Evolutionary conservation across 139 green algal genomes (phyloP).

Genomic region (Chlorella sp.): DNA sequence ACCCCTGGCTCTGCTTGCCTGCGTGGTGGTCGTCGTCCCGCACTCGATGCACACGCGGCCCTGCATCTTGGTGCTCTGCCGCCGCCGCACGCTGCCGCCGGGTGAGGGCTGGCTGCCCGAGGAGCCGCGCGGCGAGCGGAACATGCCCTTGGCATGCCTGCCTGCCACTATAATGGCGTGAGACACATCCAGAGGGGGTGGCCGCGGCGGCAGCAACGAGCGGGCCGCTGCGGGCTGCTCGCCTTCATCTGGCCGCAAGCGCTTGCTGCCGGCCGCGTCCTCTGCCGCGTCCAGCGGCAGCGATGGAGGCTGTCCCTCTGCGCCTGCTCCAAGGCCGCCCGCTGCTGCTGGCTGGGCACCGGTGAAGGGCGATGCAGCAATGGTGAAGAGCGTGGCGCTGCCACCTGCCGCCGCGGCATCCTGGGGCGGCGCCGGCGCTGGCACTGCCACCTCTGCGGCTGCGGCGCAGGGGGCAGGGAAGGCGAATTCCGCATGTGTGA

Average conservation of each 20-base stretch:
- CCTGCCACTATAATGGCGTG: not conserved
- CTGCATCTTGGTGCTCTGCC: slow-evolving; percentile 16
- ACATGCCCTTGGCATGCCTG: no score
- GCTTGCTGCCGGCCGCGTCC: slow-evolving; percentile 6
- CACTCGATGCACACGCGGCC: slow-evolving; percentile 26
- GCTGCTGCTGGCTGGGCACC: not conserved
- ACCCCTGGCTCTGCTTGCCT: not conserved
- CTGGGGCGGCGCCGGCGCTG: not conserved
- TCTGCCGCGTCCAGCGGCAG: no score
- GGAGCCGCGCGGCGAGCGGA: slow-evolving; percentile 11
- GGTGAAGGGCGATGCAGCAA: not conserved
- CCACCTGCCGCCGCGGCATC: not conserved
- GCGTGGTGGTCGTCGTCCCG: slow-evolving; percentile 1
- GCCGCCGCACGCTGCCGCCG: no score
- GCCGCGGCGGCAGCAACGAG: not conserved
- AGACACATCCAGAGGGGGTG: not conserved
- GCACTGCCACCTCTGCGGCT: no score
- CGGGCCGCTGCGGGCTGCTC: not conserved
- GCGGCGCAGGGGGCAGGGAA: no score
- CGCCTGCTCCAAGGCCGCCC: no score
- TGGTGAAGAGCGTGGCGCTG: not conserved
- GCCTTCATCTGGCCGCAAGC: not conserved
- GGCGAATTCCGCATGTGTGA: no score
- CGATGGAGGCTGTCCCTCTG: no score
- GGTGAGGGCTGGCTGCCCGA: not conserved